Percentiles rank a stretch among this genome's conserved stretches.
Evolutionary conservation across 345 rosid species (phyloP).

Genomic region (Bretschneidera sinensis): DNA sequence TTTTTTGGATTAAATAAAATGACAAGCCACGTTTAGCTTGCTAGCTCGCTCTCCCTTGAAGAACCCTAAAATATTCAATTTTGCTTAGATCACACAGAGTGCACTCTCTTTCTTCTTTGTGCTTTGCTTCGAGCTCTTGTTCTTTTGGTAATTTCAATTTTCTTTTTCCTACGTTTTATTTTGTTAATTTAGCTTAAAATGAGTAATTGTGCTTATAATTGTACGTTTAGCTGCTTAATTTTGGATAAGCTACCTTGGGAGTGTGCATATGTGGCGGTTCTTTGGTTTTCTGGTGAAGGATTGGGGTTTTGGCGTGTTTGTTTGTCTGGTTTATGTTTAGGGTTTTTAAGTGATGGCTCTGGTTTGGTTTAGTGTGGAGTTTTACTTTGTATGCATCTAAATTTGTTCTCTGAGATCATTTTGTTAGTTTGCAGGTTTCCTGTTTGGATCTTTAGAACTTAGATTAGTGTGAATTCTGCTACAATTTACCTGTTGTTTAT

Average conservation of each 20-base stretch:
- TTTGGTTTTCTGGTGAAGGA: not conserved
- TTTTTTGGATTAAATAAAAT: constrained; percentile 6
- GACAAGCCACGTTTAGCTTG: constrained; percentile 14
- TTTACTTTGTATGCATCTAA: not conserved
- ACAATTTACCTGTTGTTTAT: not conserved
- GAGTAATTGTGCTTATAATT: constrained; percentile 15
- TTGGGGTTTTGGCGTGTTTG: not conserved
- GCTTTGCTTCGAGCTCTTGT: constrained; percentile 15
- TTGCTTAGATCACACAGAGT: constrained; percentile 31
- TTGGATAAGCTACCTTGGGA: constrained; percentile 7
- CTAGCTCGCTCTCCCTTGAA: constrained; percentile 11
- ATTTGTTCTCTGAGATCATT: constrained; percentile 3
- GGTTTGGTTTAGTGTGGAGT: constrained; percentile 1
- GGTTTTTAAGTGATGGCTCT: constrained; percentile 13
- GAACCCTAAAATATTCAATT: constrained; percentile 35
- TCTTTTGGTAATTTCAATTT: constrained; percentile 16
- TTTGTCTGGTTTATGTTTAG: constrained; percentile 9
- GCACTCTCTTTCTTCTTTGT: constrained; percentile 9
- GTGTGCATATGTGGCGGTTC: constrained; percentile 2
- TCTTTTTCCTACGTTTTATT: not conserved
- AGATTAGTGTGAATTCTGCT: constrained; percentile 6
- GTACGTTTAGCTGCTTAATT: constrained; percentile 15
- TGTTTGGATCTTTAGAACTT: constrained; percentile 4
- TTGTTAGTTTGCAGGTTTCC: not conserved
- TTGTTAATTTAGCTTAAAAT: constrained; percentile 20